Evolutionary conservation across 495 filamentous ascomycete genomes (phyloP), one percentile per base, ranked within the genome.

Genomic region (Astrothelium macrocarpum): DNA sequence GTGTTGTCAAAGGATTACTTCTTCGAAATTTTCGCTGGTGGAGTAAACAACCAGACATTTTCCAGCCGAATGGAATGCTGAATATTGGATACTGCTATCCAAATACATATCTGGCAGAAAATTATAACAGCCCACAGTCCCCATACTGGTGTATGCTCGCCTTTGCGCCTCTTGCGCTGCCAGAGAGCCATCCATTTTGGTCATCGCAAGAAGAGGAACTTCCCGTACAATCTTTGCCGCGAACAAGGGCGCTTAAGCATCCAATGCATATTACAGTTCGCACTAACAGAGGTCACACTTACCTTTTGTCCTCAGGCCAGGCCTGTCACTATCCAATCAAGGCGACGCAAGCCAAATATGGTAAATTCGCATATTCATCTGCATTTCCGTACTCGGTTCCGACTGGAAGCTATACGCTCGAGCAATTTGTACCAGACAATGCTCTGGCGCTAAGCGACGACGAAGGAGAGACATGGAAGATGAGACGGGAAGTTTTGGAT

Each of bases 331-430:
- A 91, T 72, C 85, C 88, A 0, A 82, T 91, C 74, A 87, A 85
- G 71, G 88, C 85, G 26, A 89, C 87, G 1, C 87, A 90, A 70
- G 86, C 88, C 63, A 91, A 91, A 68, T 92, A 92, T 73, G 89
- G 89, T 23, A 81, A 83, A 65, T 91, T 90, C 71, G 87, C 87
- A 7, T 91, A 92, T 72, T 85, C 82, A 59, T 84, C 84, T 59
- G 80, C 85, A 0, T 91, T 89, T 73, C 87, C 81, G 20, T 92
- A 90, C 73, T 87, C 84, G 2, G 87, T 90, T 16, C 86, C 88
- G 0, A 88, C 87, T 0, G 89, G 89, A 1, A 78, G 81, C n/a
- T 88, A 88, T 76, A 82, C 84, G 12, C 80, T 92, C 0, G 87
- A 90, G 70, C 87, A 90, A 67, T 87, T 85, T 68, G 87, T 87